Percentiles rank a stretch among this genome's conserved stretches.
phyloP scores from a whole-genome alignment of 2,329 filamentous ascomycete genomes.

The Passalora sequoiae region DNA sequence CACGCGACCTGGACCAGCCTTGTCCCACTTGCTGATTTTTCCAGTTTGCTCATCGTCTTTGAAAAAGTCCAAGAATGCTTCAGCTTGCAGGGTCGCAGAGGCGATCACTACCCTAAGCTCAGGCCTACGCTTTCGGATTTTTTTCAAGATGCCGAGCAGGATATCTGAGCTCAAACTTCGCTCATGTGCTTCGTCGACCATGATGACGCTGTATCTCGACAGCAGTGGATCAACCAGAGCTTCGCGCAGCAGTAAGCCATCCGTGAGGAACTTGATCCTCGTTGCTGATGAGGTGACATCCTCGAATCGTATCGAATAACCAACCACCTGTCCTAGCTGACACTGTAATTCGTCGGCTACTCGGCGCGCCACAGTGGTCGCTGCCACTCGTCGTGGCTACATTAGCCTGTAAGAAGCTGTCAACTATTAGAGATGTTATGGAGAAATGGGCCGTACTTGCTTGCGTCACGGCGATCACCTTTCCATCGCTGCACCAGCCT shows the following conservation, averaged over 20 bases:
- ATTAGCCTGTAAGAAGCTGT: constrained; percentile 31
- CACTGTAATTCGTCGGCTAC: constrained; percentile 87
- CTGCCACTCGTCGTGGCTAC: constrained; percentile 82
- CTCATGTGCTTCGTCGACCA: constrained; percentile 97
- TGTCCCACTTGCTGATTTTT: constrained; percentile 29
- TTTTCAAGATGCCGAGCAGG: constrained; percentile 82
- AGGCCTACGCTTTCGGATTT: constrained; percentile 72
- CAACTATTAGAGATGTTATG: constrained; percentile 16
- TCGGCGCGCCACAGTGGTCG: constrained; percentile 78
- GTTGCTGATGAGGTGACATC: constrained; percentile 83
- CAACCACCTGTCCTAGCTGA: constrained; percentile 76
- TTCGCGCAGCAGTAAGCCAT: constrained; percentile 85
- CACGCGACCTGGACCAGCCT: constrained; percentile 52
- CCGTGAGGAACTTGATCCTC: constrained; percentile 89
- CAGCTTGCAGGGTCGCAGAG: constrained; percentile 87
- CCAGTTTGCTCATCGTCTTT: constrained; percentile 33
- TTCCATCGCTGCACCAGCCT: constrained; percentile 82
- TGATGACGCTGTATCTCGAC: constrained; percentile 87
- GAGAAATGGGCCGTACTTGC: constrained; percentile 47
- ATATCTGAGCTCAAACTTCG: constrained; percentile 89
- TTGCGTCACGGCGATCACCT: constrained; percentile 83
- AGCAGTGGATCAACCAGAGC: constrained; percentile 88
- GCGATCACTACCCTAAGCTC: constrained; percentile 86
- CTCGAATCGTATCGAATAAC: constrained; percentile 88
- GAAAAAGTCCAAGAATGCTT: constrained; percentile 80